Base-by-base conservation (phyloP, 2,329 filamentous ascomycete species). In the Xylaria arbuscula region DNA sequence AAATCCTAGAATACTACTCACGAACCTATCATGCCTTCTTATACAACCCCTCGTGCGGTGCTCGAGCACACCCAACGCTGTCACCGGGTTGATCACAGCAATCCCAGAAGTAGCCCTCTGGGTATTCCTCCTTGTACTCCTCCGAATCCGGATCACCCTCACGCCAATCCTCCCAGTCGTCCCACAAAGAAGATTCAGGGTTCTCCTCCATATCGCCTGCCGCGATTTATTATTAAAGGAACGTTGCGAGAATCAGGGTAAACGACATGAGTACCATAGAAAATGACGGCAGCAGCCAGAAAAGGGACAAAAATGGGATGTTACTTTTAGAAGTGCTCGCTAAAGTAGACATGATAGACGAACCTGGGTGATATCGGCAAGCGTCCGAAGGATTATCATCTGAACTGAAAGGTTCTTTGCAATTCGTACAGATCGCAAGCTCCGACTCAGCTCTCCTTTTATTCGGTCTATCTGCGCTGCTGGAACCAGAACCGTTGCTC, bases 331-430 rank as follows among this genome's bases (percentile, higher is more conserved):
- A 3, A 1, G 7, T 11, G 40, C 2, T 5, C 7, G 40, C 17
- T n/a, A 2, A 45, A 17, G 19, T 13, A 45, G 51, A 57, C 9
- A 32, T n/a, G 38, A 45, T n/a, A 66, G 53, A 67, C 64, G 36
- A 42, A 67, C 64, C 64, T 11, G 45, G n/a, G 45, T 67, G 64
- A 17, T 63, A 58, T 2, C 3, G 9, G 58, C 64, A 67, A 45
- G 34, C 53, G n/a, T 62, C 34, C 1, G 64, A 9, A 22, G 15
- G 9, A 40, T 63, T 58, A 1, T 62, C 58, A 47, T 62, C 59
- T 15, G 38, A 42, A 24, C n/a, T 58, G 36, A 67, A 67, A 48
- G 64, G 50, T 10, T 58, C 53, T 15, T 58, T 32, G 38, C 64
- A 67, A 13, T 13, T 10, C 19, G 15, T 9, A 42, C 64, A 67